Base-by-base conservation (phyloP, 768 basidiomycete genomes). In the Lentinula detonsa region DNA sequence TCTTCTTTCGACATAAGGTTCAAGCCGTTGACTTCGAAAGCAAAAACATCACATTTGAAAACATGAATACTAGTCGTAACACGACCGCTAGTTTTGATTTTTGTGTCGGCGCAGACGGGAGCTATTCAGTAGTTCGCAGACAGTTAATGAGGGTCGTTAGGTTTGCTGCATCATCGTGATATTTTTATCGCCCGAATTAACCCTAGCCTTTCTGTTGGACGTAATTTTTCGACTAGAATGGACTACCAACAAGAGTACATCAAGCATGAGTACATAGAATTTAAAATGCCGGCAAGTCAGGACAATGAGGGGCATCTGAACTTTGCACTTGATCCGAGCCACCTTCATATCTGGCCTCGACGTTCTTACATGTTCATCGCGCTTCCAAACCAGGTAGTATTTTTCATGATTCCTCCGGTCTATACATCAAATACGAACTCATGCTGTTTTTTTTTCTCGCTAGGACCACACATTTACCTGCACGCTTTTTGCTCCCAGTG, bases 351-450 rank as follows among this genome's bases (percentile, higher is more conserved):
- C 69, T 99, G 96, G 96, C 97, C 96, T 65, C 90, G 96, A 71
- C 92, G 95, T 74, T 93, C 94, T 51, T 98, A 98, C 81, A 99
- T 99, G 96, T 85, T 99, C 68, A 98, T 99, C 69, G 96, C 94
- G 21, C 86, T 99, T 61, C 95, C 96, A 66, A 99, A 99, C 80
- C 88, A 91, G 82, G 96, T 96, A 63, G 34, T 5, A 16, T 45
- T 5, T 45, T 49, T 51, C 16, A 18, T 61, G 42, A 57, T 59
- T 60, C 33, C 39, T 45, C 7, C 7, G 2, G 7, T 16, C n/a
- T 5, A n/a, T 33, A 42, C 28, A n/a, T 15, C 7, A 39, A 55
- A 62, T 13, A 6, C 37, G 13, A 39, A 13, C 37, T 39, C 37
- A 13, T 39, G 37, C 9, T 39, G 13, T 39, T 33, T 65, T 65